These are phyloP conservation scores for Oryza glumipatula DNA, from an alignment of 176 grass and related monocot genomes.

Conservation along the genomic window DNA sequence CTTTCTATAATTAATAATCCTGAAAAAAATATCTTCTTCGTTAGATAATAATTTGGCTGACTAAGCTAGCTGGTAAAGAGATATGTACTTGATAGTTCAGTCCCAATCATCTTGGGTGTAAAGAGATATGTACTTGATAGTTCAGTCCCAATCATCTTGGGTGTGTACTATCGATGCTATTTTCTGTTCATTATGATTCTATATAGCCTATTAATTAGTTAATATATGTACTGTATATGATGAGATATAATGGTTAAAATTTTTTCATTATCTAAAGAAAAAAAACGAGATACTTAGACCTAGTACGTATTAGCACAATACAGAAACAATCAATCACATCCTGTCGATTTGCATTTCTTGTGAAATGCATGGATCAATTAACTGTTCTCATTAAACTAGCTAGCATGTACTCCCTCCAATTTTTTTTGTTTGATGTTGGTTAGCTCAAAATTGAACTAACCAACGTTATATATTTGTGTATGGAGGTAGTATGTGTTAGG, in stretches of 20 bases:
- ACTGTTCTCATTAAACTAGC: background rate
- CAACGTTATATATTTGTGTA: no score
- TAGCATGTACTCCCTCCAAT: no score
- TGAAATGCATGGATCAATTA: background rate
- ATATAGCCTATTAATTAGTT: background rate
- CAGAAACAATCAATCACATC: no score
- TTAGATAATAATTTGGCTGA: background rate
- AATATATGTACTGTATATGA: no score
- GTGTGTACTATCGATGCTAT: background rate
- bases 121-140: background rate
- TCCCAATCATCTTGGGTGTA: background rate
- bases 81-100: background rate
- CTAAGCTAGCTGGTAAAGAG: background rate
- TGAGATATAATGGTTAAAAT: no score
- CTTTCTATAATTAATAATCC: background rate
- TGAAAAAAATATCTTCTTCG: background rate
- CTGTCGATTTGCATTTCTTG: background rate
- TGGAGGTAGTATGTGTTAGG: no score
- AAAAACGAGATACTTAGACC: no score
- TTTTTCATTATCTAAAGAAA: no score
- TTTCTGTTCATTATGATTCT: background rate
- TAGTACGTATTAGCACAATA: no score
- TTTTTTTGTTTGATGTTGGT: no score
- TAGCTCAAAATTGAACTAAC: no score
- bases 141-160: background rate